Conservation (phyloP, 2,329 filamentous ascomycete species). For the Lachnellula cervina region DNA sequence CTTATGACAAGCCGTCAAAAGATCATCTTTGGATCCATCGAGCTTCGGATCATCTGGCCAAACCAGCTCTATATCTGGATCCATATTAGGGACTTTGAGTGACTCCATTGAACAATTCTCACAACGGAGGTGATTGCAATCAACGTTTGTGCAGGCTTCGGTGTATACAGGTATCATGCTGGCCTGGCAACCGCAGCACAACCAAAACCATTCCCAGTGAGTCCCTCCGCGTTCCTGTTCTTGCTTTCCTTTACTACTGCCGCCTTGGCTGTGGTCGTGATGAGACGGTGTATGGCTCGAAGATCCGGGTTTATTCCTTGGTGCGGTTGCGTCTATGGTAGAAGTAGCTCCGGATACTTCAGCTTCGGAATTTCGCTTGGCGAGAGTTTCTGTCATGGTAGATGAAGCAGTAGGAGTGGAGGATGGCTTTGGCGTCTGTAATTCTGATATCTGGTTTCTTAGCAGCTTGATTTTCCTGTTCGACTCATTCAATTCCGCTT, state of each 20-base stretch:
- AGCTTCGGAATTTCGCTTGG: no score
- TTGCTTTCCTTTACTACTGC: not conserved
- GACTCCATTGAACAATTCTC: not conserved
- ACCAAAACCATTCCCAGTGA: not conserved
- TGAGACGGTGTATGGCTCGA: not conserved
- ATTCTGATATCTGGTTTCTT: no score
- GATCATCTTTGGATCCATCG: no score
- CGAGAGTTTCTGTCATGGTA: no score
- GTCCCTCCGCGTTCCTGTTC: not conserved
- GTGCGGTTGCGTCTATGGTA: no score
- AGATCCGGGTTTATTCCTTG: not conserved
- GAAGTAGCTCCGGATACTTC: no score
- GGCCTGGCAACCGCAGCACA: not conserved
- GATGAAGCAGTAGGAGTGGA: no score
- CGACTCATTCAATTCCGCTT: no score
- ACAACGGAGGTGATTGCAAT: not conserved
- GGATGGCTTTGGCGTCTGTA: no score
- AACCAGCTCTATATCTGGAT: no score
- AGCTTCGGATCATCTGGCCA: no score
- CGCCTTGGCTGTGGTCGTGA: not conserved
- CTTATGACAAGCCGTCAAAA: constrained; percentile 63
- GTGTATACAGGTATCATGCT: not conserved
- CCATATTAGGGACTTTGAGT: not conserved
- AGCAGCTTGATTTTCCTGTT: no score
- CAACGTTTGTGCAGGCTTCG: not conserved